Evolutionary conservation across 495 filamentous ascomycete species (phyloP).

Genomic region (Penicillium simplicissimum): DNA sequence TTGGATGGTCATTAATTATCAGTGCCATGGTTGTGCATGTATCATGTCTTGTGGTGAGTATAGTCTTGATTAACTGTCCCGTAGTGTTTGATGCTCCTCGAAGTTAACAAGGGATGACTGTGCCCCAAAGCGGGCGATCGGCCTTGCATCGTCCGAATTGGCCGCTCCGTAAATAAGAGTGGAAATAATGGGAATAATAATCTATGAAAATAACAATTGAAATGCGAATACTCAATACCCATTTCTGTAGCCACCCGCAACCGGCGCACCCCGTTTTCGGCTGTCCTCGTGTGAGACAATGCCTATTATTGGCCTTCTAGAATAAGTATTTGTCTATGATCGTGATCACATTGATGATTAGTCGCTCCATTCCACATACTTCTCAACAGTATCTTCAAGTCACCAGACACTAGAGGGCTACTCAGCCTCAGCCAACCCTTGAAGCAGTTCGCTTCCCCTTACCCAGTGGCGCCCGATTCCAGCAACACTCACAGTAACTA

Average conservation of each 20-base stretch:
- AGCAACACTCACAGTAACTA: neutral
- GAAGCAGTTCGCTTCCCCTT: conserved; percentile 6
- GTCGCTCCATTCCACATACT: neutral
- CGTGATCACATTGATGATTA: too few relatives aligned
- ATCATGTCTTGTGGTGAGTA: neutral
- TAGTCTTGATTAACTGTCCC: neutral
- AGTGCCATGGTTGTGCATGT: neutral
- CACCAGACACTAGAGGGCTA: neutral
- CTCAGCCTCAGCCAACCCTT: neutral
- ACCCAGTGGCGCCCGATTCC: conserved; percentile 4
- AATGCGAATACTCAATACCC: too few relatives aligned
- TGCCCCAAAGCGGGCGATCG: conserved; percentile 20
- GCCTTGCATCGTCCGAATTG: neutral
- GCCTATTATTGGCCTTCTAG: neutral
- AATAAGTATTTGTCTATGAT: neutral
- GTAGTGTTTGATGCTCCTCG: neutral
- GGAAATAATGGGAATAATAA: too few relatives aligned
- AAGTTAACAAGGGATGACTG: conserved; percentile 9
- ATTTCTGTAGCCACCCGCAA: neutral
- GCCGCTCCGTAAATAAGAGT: too few relatives aligned
- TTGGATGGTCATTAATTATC: neutral
- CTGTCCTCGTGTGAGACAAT: neutral
- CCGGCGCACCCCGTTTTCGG: conserved; percentile 14
- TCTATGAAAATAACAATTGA: too few relatives aligned
- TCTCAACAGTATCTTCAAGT: neutral